phyloP scores from a whole-genome alignment of 257 asterid genomes.

The Scutellaria baicalensis region DNA sequence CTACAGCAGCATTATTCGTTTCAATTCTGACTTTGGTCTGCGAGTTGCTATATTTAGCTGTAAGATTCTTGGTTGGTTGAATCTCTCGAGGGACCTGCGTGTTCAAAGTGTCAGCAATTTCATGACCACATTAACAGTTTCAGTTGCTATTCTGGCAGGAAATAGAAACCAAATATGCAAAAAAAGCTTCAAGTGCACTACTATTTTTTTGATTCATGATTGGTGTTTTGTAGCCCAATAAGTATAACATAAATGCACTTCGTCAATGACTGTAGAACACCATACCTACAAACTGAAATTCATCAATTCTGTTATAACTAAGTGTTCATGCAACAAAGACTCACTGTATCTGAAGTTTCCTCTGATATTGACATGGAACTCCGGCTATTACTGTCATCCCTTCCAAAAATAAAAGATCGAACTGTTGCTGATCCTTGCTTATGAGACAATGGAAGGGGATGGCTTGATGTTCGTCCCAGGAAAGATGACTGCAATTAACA shows the following conservation, averaged over 20 bases:
- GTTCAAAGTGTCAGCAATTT: neutral
- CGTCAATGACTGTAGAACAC: neutral
- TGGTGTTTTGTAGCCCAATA: no score
- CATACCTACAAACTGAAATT: neutral
- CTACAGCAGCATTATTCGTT: conserved; percentile 17
- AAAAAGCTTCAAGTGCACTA: no score
- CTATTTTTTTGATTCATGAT: no score
- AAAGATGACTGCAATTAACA: conserved; percentile 70
- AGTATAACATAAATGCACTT: neutral
- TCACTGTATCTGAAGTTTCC: conserved; percentile 61
- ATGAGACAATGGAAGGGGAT: conserved; percentile 46
- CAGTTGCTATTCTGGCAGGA: no score
- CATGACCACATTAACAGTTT: neutral
- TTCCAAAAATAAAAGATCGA: conserved; percentile 82
- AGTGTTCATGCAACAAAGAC: conserved; percentile 15
- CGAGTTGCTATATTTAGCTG: conserved; percentile 33
- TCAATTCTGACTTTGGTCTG: conserved; percentile 24
- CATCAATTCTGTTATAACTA: neutral
- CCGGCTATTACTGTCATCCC: conserved; percentile 87
- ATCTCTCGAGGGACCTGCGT: conserved; percentile 36
- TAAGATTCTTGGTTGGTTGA: conserved; percentile 16
- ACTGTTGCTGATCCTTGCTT: conserved; percentile 57
- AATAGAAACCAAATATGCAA: no score
- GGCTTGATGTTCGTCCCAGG: conserved; percentile 60
- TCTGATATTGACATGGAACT: conserved; percentile 59